Base-by-base conservation (phyloP, 345 rosid genomes). In the Balakata baccata region DNA sequence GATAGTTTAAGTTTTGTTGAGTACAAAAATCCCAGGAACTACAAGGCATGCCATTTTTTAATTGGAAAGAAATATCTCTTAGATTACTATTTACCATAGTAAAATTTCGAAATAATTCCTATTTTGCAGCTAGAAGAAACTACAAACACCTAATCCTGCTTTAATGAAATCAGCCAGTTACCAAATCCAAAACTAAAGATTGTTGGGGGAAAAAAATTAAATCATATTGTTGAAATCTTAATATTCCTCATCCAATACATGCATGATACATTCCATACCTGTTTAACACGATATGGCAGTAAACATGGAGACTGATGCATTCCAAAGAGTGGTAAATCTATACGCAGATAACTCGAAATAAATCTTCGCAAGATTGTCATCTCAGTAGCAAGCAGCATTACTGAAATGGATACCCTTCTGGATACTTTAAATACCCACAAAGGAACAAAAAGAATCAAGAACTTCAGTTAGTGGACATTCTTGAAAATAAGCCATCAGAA, bases 401-500 rank as follows among this genome's bases (percentile, higher is more conserved):
- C n/a, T 51, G 68, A 34, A 59, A 66, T 64, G 45, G 53, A 61
- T 20, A 56, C 11, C 45, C 50, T 49, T 49, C 51, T 41, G 58
- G 59, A 62, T 61, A 59, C 22, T 37, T 39, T 22, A 66, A 64
- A 45, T 29, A 60, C 64, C 41, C 38, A 8, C 18, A 78, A 53
- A 45, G 25, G 9, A 75, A 38, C 49, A 11, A 29, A 29, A 29
- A 29, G 34, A 29, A 29, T 29, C 56, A 66, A 81, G 50, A 52
- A 54, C 34, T 75, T 62, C 57, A 75, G 68, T 64, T 57, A 50
- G 77, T 10, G 39, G 51, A 75, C 49, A 46, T 20, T 43, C 18
- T 58, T 34, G 11, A 51, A 39, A n/a, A 11, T 39, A 29, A 50
- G 64, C 51, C 14, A 75, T 78, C 81, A 64, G 57, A 85, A 79